Evolutionary conservation across 2,329 filamentous ascomycete genomes (phyloP).

Genomic region (Aspergillus quadrilineatus): DNA sequence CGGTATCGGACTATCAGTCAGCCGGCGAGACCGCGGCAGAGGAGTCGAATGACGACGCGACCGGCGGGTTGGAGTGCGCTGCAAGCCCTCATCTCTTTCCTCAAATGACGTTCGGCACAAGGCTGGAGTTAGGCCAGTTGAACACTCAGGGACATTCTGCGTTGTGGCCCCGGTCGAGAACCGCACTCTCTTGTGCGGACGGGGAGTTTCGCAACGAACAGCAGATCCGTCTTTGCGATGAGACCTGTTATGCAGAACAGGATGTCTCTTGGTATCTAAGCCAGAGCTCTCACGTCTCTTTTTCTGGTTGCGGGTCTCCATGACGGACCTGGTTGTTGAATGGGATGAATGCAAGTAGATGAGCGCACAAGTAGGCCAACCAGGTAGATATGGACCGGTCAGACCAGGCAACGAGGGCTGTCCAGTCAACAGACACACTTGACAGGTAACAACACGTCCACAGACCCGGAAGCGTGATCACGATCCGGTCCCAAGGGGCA

Average conservation of each 20-base stretch:
- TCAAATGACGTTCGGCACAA: constrained; percentile 41
- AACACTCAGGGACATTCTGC: constrained; percentile 21
- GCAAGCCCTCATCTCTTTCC: constrained; percentile 24
- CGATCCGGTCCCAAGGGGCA: constrained; percentile 10
- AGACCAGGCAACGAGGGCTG: constrained; percentile 4
- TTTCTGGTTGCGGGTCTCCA: constrained; percentile 28
- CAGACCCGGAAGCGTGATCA: constrained; percentile 7
- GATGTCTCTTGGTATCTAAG: constrained; percentile 8
- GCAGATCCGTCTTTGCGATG: background rate
- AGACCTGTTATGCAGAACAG: constrained; percentile 6
- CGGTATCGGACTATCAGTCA: constrained; percentile 24
- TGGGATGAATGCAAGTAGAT: background rate
- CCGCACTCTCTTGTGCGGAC: constrained; percentile 44
- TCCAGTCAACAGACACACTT: background rate
- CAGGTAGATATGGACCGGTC: background rate
- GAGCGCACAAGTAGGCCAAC: background rate
- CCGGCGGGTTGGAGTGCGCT: constrained; percentile 30
- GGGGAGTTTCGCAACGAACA: constrained; percentile 27
- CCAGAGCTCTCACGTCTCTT: constrained; percentile 29
- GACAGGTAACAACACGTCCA: constrained; percentile 8
- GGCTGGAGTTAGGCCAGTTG: constrained; percentile 48
- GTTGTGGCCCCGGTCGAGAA: constrained; percentile 43
- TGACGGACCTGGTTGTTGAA: constrained; percentile 9
- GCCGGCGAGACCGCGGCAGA: constrained; percentile 22
- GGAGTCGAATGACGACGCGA: constrained; percentile 39